Percentiles rank a stretch among this genome's conserved stretches.
Evolutionary conservation across 441 rosid genomes (phyloP).

Genomic region (Manihot esculenta): DNA sequence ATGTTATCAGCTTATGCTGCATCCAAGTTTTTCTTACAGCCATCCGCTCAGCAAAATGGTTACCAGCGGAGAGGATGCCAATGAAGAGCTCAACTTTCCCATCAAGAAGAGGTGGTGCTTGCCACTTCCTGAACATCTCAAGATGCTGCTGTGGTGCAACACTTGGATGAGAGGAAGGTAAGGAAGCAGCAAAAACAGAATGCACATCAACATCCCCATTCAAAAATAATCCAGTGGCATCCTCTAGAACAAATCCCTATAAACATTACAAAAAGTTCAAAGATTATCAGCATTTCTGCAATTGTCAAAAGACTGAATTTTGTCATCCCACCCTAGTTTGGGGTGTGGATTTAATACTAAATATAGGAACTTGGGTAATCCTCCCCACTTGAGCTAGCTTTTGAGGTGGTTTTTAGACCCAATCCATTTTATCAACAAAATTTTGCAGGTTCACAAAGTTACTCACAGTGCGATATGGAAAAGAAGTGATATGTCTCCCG

Average conservation of each 20-base stretch:
- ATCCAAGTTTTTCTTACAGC: slow-evolving; percentile 96
- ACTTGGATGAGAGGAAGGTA: slow-evolving; percentile 79
- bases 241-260: slow-evolving; percentile 95
- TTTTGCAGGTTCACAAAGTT: background rate
- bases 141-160: slow-evolving; percentile 80
- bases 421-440: too few relatives aligned
- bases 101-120: slow-evolving; percentile 64
- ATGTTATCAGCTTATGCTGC: slow-evolving; percentile 75
- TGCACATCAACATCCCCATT: slow-evolving; percentile 81
- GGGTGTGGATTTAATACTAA: too few relatives aligned
- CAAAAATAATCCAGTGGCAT: slow-evolving; percentile 83
- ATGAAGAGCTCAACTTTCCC: slow-evolving; percentile 69
- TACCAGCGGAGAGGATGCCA: slow-evolving; percentile 91
- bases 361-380: too few relatives aligned
- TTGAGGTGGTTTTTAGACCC: too few relatives aligned
- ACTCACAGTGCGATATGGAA: slow-evolving; percentile 86
- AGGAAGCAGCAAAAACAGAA: slow-evolving; percentile 69
- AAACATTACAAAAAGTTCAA: slow-evolving; percentile 19
- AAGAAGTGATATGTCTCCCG: slow-evolving; percentile 83
- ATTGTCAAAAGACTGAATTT: slow-evolving; percentile 5
- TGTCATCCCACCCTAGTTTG: too few relatives aligned
- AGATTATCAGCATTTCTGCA: slow-evolving; percentile 10
- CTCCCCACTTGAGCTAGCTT: too few relatives aligned
- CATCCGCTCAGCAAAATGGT: slow-evolving; percentile 95
- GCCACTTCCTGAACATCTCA: slow-evolving; percentile 75